Evolutionary conservation across 1,139 yeast genomes (phyloP), one percentile per base, ranked within the genome.

Genomic region (Geotrichum carabidarum): DNA sequence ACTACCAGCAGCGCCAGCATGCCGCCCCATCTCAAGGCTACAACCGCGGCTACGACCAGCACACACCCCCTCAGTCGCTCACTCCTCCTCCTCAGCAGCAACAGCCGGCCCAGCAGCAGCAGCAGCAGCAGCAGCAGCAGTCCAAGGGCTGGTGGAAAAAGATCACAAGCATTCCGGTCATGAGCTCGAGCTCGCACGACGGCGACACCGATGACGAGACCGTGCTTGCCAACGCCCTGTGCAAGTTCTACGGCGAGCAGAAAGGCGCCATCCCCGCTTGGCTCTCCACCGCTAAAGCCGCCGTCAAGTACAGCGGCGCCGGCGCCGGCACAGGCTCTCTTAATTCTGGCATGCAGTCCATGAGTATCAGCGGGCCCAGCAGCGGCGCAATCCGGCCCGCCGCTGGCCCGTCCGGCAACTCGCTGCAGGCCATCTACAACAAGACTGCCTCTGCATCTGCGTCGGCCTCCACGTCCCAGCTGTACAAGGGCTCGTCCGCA

Each of bases 131-230:
- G 14, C n/a, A 31, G 8, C 36, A 48, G n/a, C 44, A 42, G 34
- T 17, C 34, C 34, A 42, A 42, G 34, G 44, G 44, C 7, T 42
- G 44, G 44, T 42, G 44, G 44, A 42, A 42, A 15, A 42, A 42
- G 27, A 42, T 42, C 34, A 42, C 44, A 2, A 42, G 44, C 44
- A 42, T 42, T 15, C 44, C 44, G 6, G 55, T 44, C 34, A 27
- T 37, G 41, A 9, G 34, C 8, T 58, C 63, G 8, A 57, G 59
- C 6, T 73, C 71, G 42, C 63, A 63, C 46, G 74, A 71, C 51
- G 68, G 71, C 6, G 68, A 60, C 15, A 58, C 60, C 2, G 71
- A 67, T 49, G 62, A 65, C 43, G 72, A 71, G 50, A 71, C 74
- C 0, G 67, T 68, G 7, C 58, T 71, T 8, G 67, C 69, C 50